Evolutionary conservation across 2,329 filamentous ascomycete genomes (phyloP).

Genomic region (Aciculosporium take): DNA sequence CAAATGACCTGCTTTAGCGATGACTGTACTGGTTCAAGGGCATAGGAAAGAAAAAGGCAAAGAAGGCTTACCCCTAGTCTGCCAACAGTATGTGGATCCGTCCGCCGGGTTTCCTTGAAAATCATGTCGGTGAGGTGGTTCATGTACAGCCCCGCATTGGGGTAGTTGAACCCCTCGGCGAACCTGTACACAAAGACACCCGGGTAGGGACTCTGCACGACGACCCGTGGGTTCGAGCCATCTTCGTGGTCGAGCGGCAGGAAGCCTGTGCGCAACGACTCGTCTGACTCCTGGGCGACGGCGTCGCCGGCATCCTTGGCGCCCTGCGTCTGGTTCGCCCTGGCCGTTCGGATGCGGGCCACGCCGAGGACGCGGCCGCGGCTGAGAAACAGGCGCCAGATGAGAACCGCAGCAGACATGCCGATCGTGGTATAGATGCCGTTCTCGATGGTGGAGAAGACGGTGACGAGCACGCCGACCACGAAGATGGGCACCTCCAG

Average conservation of each 20-base stretch:
- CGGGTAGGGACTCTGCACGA: slow-evolving; percentile 32
- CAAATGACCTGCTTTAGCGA: slow-evolving; percentile 5
- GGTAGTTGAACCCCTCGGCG: slow-evolving; percentile 41
- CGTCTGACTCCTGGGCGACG: slow-evolving; percentile 32
- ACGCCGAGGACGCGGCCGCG: slow-evolving; percentile 65
- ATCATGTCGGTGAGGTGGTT: slow-evolving; percentile 33
- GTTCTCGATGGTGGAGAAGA: slow-evolving; percentile 71
- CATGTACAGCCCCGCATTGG: slow-evolving; percentile 36
- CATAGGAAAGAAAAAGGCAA: background rate
- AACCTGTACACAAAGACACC: slow-evolving; percentile 43
- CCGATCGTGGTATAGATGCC: slow-evolving; percentile 73
- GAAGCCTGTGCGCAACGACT: slow-evolving; percentile 26
- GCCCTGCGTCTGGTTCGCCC: slow-evolving; percentile 32
- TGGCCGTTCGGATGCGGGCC: slow-evolving; percentile 71
- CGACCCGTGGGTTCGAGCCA: slow-evolving; percentile 33
- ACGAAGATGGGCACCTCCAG: slow-evolving; percentile 77
- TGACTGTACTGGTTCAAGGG: background rate
- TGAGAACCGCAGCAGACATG: slow-evolving; percentile 53
- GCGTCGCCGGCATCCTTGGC: slow-evolving; percentile 10
- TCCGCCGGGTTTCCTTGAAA: slow-evolving; percentile 30
- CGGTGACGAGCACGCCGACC: slow-evolving; percentile 65
- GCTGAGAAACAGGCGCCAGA: slow-evolving; percentile 68
- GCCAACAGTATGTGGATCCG: slow-evolving; percentile 27
- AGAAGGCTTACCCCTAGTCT: slow-evolving; percentile 28
- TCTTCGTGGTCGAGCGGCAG: slow-evolving; percentile 35